Evolutionary conservation across 257 asterid genomes (phyloP).

Genomic region (Scutellaria galericulata): DNA sequence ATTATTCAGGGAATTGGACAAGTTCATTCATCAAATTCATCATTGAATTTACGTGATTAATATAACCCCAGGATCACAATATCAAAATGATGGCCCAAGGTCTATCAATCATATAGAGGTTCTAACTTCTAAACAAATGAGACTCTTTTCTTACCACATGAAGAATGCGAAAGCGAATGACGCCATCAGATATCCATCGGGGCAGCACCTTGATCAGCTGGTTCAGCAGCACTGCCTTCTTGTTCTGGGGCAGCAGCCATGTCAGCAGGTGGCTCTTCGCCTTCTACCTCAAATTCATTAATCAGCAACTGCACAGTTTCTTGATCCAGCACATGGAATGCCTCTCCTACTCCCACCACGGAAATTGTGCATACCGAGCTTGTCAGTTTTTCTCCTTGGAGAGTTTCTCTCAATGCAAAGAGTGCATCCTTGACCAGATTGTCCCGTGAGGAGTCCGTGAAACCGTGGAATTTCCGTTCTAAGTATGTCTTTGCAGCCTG

Average conservation of each 20-base stretch:
- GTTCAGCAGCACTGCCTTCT: slow-evolving; percentile 30
- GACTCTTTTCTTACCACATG: no score
- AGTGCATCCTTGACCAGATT: slow-evolving; percentile 88
- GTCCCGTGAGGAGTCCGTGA: slow-evolving; percentile 72
- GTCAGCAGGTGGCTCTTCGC: slow-evolving; percentile 65
- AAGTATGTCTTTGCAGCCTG: slow-evolving; percentile 99
- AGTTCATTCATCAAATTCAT: no score
- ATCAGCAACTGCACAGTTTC: slow-evolving; percentile 77
- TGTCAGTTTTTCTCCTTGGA: slow-evolving; percentile 90
- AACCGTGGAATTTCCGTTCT: slow-evolving; percentile 75
- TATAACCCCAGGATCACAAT: no score
- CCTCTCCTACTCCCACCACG: slow-evolving; percentile 84
- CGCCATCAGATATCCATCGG: slow-evolving; percentile 78
- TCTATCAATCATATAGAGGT: background rate
- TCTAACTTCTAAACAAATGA: no score
- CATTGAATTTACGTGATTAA: no score
- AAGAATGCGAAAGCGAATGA: no score
- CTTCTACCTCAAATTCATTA: slow-evolving; percentile 74
- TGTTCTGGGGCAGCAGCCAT: slow-evolving; percentile 54
- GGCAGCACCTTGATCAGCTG: slow-evolving; percentile 53
- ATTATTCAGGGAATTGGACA: no score
- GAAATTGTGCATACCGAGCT: slow-evolving; percentile 87
- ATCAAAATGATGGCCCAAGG: no score
- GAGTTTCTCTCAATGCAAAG: slow-evolving; percentile 88
- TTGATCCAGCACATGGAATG: slow-evolving; percentile 72